Base-by-base conservation (phyloP, 2,329 filamentous ascomycete species). In the Fusarium sp. region DNA sequence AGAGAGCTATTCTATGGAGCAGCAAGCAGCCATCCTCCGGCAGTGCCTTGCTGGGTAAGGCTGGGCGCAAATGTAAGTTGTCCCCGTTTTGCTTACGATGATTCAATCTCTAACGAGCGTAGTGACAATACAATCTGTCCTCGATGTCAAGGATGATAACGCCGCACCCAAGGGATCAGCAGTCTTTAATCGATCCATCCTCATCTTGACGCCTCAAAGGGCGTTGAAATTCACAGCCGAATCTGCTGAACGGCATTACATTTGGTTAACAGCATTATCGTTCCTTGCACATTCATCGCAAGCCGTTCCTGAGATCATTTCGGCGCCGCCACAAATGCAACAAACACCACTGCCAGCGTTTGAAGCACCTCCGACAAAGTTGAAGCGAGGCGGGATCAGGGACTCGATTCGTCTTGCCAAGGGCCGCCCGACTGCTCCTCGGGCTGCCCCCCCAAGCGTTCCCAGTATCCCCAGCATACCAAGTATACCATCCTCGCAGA, bases 141-240 rank as follows among this genome's bases (percentile, higher is more conserved):
- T 99, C 27, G 95, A 99, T 70, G 95, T 99, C 63, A 96, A 96
- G 76, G 95, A 99, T 69, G 92, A 95, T 71, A 96, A 95, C 61
- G 86, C 92, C 7, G 75, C 91, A 35, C 94, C 94, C 1, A 95
- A 90, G 73, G 89, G 89, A 49, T 71, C 82, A 7, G 75, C 80
- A 19, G 79, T 92, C 9, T 98, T 97, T 79, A 92, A 96, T 76
- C 88, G 95, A 48, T 98, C 95, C 0, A 98, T 99, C 67, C 79
- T 99, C 43, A 97, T 99, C 65, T 77, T 99, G 45, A 99, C 95
- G 5, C 94, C 95, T 1, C 90, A 96, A 69, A 86, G 95, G 68
- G 95, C 95, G 1, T 82, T 99, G 53, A 99, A 99, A 73, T 98
- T 99, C 74, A 99, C 95, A 0, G 92, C 95, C 0, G 80, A 84